A percentile compares a stretch with the other conserved stretches of the same genome.
phyloP scores from a whole-genome alignment of 78 protist species.

The Dictyostelium purpureum region DNA sequence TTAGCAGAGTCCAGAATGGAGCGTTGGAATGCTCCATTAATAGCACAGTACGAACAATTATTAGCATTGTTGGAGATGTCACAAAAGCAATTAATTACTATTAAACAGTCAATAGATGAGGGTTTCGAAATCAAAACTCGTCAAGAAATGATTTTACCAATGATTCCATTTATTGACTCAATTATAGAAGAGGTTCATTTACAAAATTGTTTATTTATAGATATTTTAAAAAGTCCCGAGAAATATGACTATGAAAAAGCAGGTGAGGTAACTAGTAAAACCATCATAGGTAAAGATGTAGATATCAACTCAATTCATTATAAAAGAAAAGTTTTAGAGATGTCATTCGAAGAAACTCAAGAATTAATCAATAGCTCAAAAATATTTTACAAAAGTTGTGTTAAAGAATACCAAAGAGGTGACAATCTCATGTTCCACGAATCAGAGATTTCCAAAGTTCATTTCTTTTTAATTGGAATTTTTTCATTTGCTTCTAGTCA shows the following conservation, averaged over 20 bases:
- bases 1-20: slow-evolving; percentile 41
- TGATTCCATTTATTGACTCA: slow-evolving; percentile 57
- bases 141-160: slow-evolving; percentile 28
- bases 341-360: slow-evolving; percentile 55
- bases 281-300: neutral
- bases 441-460: slow-evolving; percentile 33
- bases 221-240: slow-evolving; percentile 3
- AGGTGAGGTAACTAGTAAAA: neutral
- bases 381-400: slow-evolving; percentile 15
- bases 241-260: neutral
- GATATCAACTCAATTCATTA: neutral
- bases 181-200: slow-evolving; percentile 51
- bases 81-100: slow-evolving; percentile 41
- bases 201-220: slow-evolving; percentile 46
- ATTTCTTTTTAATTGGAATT: slow-evolving; percentile 65
- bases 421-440: slow-evolving; percentile 10
- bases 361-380: slow-evolving; percentile 18
- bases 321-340: neutral
- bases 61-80: slow-evolving; percentile 24
- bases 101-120: slow-evolving; percentile 5
- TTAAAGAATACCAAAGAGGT: slow-evolving; percentile 10
- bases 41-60: slow-evolving; percentile 3
- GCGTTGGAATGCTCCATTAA: slow-evolving; percentile 31
- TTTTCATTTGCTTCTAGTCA: slow-evolving; percentile 24
- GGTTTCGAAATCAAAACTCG: slow-evolving; percentile 12